Evolutionary conservation across 805 yeast genomes (phyloP).

Genomic region (Kodamaea hsintzibuensis): DNA sequence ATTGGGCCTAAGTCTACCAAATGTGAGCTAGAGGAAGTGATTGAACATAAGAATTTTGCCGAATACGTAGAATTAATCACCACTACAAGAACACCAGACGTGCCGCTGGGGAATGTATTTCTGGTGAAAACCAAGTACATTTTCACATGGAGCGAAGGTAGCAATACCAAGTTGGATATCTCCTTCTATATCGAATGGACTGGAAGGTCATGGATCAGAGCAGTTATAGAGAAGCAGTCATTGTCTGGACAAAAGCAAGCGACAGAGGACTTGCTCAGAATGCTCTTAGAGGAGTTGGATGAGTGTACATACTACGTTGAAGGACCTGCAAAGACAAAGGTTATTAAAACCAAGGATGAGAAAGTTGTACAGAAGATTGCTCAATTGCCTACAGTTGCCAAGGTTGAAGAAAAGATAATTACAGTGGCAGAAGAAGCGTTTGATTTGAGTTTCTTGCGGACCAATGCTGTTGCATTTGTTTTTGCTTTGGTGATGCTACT

Average conservation of each 20-base stretch:
- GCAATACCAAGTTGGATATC: slow-evolving; percentile 52
- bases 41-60: slow-evolving; percentile 53
- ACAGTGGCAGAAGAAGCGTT: not conserved
- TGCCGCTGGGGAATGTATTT: slow-evolving; percentile 76
- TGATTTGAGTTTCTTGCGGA: slow-evolving; percentile 9
- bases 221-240: slow-evolving; percentile 73
- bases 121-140: slow-evolving; percentile 57
- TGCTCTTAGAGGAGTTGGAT: slow-evolving; percentile 41
- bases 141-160: slow-evolving; percentile 63
- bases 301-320: slow-evolving; percentile 21
- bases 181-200: slow-evolving; percentile 67
- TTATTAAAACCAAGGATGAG: not conserved
- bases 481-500: slow-evolving; percentile 22
- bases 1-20: slow-evolving; percentile 78
- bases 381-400: slow-evolving; percentile 13
- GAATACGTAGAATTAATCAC: slow-evolving; percentile 52
- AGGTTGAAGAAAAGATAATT: not conserved
- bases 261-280: slow-evolving; percentile 50
- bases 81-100: slow-evolving; percentile 71
- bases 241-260: slow-evolving; percentile 71
- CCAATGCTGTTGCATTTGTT: slow-evolving; percentile 11
- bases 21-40: slow-evolving; percentile 61
- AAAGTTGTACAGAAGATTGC: slow-evolving; percentile 4
- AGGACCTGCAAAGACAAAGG: slow-evolving; percentile 16
- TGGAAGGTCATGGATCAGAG: slow-evolving; percentile 76